Base-by-base conservation (phyloP, 352 stramenopile species). In the Phytophthora sansomeana region DNA sequence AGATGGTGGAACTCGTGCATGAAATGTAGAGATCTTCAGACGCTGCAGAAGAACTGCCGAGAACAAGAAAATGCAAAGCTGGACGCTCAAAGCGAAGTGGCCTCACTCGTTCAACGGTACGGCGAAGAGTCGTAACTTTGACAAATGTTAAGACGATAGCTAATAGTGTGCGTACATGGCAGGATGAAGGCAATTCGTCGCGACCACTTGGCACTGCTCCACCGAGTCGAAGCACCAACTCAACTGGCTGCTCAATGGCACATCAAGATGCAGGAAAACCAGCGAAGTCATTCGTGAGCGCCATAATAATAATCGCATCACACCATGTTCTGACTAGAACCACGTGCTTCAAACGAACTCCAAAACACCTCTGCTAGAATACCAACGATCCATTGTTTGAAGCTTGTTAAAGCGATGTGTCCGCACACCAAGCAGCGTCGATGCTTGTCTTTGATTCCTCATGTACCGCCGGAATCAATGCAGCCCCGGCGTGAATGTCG, bases 131-230 rank as follows among this genome's bases (percentile, higher is more conserved):
- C 10, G 9, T 46, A 21, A 17, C n/a, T 24, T 28, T 6, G 39
- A 21, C n/a, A 8, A 21, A 24, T 24, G 21, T 24, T 24, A 24
- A 21, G 6, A 42, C 24, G 16, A 6, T 3, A 4, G 10, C 16
- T 44, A 44, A 44, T 2, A 24, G 21, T 16, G 16, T 44, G 14
- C 24, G 38, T 24, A n/a, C 16, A 3, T 24, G 39, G 26, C 16
- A 77, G 69, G 32, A 73, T 73, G 57, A 77, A 73, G 46, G 33
- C 33, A 11, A 70, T 70, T 44, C 69, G 63, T 30, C 63, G 69
- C 24, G 64, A 74, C 30, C 69, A 74, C 41, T 67, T 69, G 16
- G 63, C 63, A 5, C 49, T 67, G 8, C 58, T 66, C 2, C 63
- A 70, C 14, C 66, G 66, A 4, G 66, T 74, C 4, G 66, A 74